Evolutionary conservation across 1,284 basidiomycete genomes (phyloP), one percentile per base, ranked within the genome.

Genomic region (Quambalaria eucalypti): DNA sequence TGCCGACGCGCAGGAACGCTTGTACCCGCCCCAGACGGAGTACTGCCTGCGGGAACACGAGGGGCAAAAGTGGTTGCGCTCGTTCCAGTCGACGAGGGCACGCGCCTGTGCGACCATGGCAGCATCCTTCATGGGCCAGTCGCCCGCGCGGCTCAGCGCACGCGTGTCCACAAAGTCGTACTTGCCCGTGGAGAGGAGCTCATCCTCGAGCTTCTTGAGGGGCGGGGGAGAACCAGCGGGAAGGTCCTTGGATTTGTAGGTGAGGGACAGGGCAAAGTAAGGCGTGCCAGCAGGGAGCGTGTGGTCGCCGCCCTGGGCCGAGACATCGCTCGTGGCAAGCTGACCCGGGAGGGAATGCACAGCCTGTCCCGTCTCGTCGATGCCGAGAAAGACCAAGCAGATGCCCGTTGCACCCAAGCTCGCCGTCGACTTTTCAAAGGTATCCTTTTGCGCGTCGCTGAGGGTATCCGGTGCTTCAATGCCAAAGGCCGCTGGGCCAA

Each of bases 11-110:
- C 93, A 98, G 6, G 82, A 81, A 3, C 91, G 78, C 77, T 98
- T 98, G 90, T 91, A 97, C 0, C 93, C 93, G 4, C 85, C 90
- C 91, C 92, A 97, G 61, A 90, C 81, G 0, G 88, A 87, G 73
- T 91, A 89, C 1, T 86, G 84, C 2, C 81, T 81, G 0, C 85
- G 82, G 1, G 90, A 89, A 75, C 93, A 97, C 0, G 82, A 85
- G 1, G 91, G 82, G 73, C 93, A 98, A 78, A 87, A 95, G 85
- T 48, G 30, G 39, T 64, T 57, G 1, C 71, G 55, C 52, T 73
- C 71, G 52, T 72, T 73, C 72, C 72, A 74, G 48, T 74, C 72
- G 36, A 74, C 23, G 36, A 74, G 46, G 2, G 56, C 58, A 40
- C 71, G 65, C 4, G 69, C 63, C 30, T 69, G 61, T 0, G 71